Percentiles rank a stretch among this genome's conserved stretches.
Conservation (phyloP, 2,329 filamentous ascomycete species). For the Scytalidium sp. region DNA sequence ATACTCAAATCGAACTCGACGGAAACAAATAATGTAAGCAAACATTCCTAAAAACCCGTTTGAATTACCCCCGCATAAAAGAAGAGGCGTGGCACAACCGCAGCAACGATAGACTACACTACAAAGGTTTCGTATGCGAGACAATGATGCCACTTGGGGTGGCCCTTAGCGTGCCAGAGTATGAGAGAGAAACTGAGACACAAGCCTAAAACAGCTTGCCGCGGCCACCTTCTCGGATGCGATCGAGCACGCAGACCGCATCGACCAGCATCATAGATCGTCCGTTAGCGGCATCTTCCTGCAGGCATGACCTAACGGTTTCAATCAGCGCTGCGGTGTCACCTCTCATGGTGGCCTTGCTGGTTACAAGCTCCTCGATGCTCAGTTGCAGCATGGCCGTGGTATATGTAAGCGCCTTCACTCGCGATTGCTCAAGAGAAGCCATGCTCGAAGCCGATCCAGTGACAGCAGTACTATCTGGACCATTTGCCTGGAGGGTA, state of each 20-base stretch:
- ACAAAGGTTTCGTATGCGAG: too few species aligned
- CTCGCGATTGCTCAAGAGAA: constrained; percentile 8
- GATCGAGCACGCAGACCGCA: constrained; percentile 49
- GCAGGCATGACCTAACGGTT: constrained; percentile 44
- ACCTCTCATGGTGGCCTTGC: constrained; percentile 33
- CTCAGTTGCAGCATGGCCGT: constrained; percentile 37
- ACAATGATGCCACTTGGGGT: too few species aligned
- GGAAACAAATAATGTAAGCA: too few species aligned
- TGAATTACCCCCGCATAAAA: too few species aligned
- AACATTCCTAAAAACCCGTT: too few species aligned
- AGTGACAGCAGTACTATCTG: background rate
- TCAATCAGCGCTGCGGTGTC: constrained; percentile 45
- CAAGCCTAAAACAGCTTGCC: background rate
- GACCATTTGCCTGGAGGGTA: too few species aligned
- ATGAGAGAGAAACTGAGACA: too few species aligned
- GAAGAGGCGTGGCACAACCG: too few species aligned
- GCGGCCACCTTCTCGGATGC: constrained; percentile 41
- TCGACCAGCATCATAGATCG: constrained; percentile 50
- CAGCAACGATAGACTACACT: too few species aligned
- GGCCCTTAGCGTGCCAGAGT: background rate
- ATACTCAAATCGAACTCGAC: too few species aligned
- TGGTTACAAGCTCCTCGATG: constrained; percentile 35
- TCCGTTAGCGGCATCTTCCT: constrained; percentile 46
- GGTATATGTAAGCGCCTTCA: constrained; percentile 29
- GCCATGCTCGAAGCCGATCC: background rate